Base-by-base conservation (phyloP, 1,139 yeast species). In the Lodderomyces elongisporus region DNA sequence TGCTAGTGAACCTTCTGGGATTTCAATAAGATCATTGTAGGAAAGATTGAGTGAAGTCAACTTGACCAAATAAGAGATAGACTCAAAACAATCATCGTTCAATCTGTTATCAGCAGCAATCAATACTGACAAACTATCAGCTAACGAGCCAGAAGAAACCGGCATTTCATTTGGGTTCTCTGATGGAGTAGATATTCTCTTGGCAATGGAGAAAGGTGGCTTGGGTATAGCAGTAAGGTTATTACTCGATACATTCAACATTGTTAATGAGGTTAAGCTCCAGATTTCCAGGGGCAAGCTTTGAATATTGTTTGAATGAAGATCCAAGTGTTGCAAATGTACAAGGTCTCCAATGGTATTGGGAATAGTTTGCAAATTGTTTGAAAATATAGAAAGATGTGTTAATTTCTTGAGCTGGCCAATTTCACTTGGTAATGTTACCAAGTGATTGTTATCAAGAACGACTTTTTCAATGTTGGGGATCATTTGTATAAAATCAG, bases 221-320 rank as follows among this genome's bases (percentile, higher is more conserved):
- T 75, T 73, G 1, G 91, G 93, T 45, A 85, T 78, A 2, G 71
- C 52, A 13, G 74, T 77, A 28, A 91, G 65, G 42, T 83, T 67
- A 50, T 93, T 91, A 0, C 96, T 85, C 0, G 96, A 79, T 2
- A 85, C 69, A 56, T 93, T 91, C 45, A 88, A 66, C 4, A 62
- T 60, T 4, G 73, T 70, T 49, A 84, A 66, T 1, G 74, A 66
- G 21, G 66, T 70, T 54, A 83, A 64, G 37, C 70, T 64, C 85
- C 87, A 85, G 30, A 85, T 71, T 17, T 74, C 79, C 25, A 70
- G 72, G 0, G 93, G 89, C 24, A 93, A 59, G 4, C 63, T 50
- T 45, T 85, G 82, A 45, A 93, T 66, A 51, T 88, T 89, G 56
- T 93, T 93, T 32, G 85, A 74, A 56, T 91, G 97, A 32, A 88